Evolutionary conservation across 441 rosid genomes (phyloP), one percentile per base, ranked within the genome.

Genomic region (Erodium moschatum): DNA sequence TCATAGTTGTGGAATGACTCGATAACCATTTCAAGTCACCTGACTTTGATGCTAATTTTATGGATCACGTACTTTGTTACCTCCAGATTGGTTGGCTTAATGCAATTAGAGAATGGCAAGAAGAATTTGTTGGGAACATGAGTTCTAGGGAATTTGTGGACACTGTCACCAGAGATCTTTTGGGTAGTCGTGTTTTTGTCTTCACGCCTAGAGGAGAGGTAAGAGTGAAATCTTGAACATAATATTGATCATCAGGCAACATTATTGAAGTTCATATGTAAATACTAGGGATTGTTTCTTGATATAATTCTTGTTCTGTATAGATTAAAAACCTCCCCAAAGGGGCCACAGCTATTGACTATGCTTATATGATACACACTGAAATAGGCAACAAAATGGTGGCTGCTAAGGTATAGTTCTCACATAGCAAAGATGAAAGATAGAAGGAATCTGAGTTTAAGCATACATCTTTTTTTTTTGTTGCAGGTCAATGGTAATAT

Each of bases 81-180:
- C 78, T 87, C 73, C 85, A 94, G 98, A 75, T 94, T 83, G 90
- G 98, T 68, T 94, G 98, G 98, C 91, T 94, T 61, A 94, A 91
- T 75, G 98, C 97, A 68, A 94, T 94, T 69, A 87, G 98, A 72
- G 97, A 94, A 81, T 94, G 98, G 98, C 98, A 94, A 87, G 97
- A 91, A 74, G 97, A 94, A 81, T 94, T 94, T 71, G 98, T 94
- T 70, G 98, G 98, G 79, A 94, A 91, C 82, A 94, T 94, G 98
- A 91, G 87, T 85, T 94, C 98, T 64, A 89, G 98, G 77, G 98
- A 94, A 81, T 94, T 94, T 84, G 98, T 94, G 29, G 98, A 94
- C 73, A 94, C 92, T 64, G 65, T 94, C 67, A 94, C 97, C 7
- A 81, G 89, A 77, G 98, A 94, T 82, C 90, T 94, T 50, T 71